These are phyloP conservation scores for Pestalotiopsis sp. DNA, from an alignment of 2,329 filamentous ascomycete genomes.

Conservation along the genomic window DNA sequence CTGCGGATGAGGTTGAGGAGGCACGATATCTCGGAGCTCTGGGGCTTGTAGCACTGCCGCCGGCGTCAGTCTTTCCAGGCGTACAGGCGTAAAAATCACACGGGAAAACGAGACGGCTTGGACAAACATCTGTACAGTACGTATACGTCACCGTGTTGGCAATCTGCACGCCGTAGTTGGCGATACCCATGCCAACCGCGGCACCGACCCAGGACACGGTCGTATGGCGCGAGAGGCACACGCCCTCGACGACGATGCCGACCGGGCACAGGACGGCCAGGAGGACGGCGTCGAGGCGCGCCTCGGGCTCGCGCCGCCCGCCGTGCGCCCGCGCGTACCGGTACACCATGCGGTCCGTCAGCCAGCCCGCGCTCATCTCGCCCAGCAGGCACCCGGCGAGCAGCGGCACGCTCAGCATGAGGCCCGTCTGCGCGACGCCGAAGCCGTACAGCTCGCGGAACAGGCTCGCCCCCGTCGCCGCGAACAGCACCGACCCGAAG, in stretches of 20 bases:
- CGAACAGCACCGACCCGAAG: conserved; percentile 29
- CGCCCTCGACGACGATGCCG: conserved; percentile 27
- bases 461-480: conserved; percentile 22
- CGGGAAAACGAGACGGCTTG: not conserved
- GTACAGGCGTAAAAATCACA: no score
- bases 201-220: conserved; percentile 33
- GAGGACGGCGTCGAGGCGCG: conserved; percentile 34
- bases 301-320: conserved; percentile 28
- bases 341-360: conserved; percentile 31
- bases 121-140: conserved; percentile 32
- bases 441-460: conserved; percentile 25
- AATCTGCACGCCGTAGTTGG: conserved; percentile 36
- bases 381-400: conserved; percentile 27
- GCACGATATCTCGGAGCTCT: conserved; percentile 35
- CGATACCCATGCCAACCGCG: conserved; percentile 38
- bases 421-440: conserved; percentile 24
- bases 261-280: conserved; percentile 26
- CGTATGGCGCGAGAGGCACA: conserved; percentile 28
- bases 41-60: conserved; percentile 32
- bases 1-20: conserved; percentile 35
- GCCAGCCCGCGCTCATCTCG: conserved; percentile 27
- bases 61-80: not conserved
- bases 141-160: conserved; percentile 36
- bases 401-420: conserved; percentile 27
- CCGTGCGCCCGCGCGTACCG: conserved; percentile 29